phyloP scores from a whole-genome alignment of 176 grass and related monocot species.

The Triticum turgidum region DNA sequence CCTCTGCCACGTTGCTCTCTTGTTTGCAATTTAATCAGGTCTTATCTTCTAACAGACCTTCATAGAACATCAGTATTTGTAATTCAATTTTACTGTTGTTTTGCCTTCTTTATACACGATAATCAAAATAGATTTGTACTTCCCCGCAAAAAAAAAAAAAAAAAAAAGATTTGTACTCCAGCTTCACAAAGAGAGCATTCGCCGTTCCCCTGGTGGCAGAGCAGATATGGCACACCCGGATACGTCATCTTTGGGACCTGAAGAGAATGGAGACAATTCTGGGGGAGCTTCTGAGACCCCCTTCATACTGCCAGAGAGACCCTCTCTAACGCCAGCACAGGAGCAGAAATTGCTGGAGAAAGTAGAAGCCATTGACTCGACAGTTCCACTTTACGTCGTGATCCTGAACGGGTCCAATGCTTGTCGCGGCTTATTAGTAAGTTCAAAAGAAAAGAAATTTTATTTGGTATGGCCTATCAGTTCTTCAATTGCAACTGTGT shows the following conservation, averaged over 20 bases:
- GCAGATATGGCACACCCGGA: too few relatives aligned
- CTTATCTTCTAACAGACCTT: too few relatives aligned
- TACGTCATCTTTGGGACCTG: background rate
- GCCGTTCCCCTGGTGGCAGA: background rate
- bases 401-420: slow-evolving; percentile 21
- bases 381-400: slow-evolving; percentile 21
- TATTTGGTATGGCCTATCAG: background rate
- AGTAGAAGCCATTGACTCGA: slow-evolving; percentile 1
- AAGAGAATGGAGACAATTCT: background rate
- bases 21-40: too few relatives aligned
- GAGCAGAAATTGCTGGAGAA: slow-evolving; percentile 27
- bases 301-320: slow-evolving; percentile 7
- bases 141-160: too few relatives aligned
- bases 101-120: background rate
- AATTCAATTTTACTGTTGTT: background rate
- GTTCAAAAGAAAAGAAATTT: background rate
- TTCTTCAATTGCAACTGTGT: background rate
- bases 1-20: too few relatives aligned
- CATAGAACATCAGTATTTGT: too few relatives aligned
- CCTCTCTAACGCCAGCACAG: slow-evolving; percentile 17
- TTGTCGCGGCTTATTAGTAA: background rate
- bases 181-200: background rate
- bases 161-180: background rate
- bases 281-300: too few relatives aligned
- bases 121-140: background rate